Percentiles rank a stretch among this genome's conserved stretches.
Conservation (phyloP, 2,329 filamentous ascomycete genomes). For the Colletotrichum sp. region DNA sequence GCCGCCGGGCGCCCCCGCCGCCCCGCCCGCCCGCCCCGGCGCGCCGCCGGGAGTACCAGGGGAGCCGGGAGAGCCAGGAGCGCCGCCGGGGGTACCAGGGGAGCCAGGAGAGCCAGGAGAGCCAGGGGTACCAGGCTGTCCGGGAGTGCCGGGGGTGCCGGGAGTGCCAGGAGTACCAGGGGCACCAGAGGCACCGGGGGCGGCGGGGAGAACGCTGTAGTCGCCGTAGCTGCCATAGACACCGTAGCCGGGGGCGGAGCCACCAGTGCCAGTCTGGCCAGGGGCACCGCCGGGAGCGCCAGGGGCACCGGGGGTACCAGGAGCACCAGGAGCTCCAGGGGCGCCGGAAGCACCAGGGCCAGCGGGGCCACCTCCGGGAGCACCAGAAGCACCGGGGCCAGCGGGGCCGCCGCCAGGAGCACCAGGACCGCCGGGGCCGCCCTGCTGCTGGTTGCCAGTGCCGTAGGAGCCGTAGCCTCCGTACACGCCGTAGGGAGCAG, state of each 20-base stretch:
- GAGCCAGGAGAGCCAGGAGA: background rate
- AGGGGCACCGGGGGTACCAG: background rate
- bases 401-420: background rate
- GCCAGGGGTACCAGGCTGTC: background rate
- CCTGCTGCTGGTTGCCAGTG: background rate
- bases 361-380: background rate
- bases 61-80: background rate
- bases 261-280: background rate
- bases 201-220: background rate
- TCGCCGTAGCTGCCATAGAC: background rate
- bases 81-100: background rate
- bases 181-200: background rate
- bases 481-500: constrained; percentile 3
- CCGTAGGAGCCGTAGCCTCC: constrained; percentile 1
- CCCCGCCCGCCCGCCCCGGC: too few species aligned
- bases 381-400: background rate
- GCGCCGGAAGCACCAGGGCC: background rate
- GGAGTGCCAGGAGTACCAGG: background rate
- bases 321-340: background rate
- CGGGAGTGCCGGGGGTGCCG: background rate
- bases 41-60: background rate
- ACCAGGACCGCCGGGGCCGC: background rate
- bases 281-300: background rate
- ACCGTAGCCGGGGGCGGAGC: background rate
- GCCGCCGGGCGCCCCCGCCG: too few species aligned